These are phyloP conservation scores for Rhizoctonia solani DNA, from an alignment of 1,284 basidiomycete genomes.

Conservation along the genomic window DNA sequence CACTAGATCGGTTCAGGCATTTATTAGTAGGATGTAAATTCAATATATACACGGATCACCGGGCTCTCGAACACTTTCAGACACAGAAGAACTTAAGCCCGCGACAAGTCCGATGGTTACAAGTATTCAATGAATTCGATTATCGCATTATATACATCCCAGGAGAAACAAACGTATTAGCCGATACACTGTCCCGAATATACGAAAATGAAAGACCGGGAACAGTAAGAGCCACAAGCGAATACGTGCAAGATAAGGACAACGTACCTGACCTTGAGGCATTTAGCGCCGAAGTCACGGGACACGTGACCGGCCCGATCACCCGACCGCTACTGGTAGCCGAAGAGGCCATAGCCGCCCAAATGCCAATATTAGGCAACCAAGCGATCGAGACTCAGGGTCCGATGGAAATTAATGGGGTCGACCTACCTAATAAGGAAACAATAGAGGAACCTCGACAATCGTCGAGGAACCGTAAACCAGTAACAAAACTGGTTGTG, in stretches of 20 bases:
- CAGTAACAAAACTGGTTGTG: background rate
- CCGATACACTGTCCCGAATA: constrained; percentile 48
- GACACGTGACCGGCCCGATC: background rate
- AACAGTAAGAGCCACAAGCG: constrained; percentile 40
- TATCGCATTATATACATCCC: constrained; percentile 41
- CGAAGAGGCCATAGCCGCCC: background rate
- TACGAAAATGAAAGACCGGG: constrained; percentile 45
- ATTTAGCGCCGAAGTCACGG: background rate
- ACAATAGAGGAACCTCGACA: background rate
- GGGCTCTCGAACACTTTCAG: constrained; percentile 44
- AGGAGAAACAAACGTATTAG: constrained; percentile 37
- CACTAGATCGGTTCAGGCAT: constrained; percentile 46
- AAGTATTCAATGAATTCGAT: constrained; percentile 46
- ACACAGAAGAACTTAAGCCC: constrained; percentile 46
- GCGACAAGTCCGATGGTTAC: constrained; percentile 48
- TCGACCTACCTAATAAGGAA: background rate
- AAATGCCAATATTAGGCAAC: no score
- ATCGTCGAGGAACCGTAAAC: background rate
- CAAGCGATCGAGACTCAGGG: background rate
- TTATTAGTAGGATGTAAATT: constrained; percentile 47
- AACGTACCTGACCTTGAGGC: background rate
- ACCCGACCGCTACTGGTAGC: background rate
- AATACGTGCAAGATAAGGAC: constrained; percentile 40
- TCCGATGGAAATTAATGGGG: background rate
- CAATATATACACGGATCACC: constrained; percentile 46